Percentiles rank a stretch among this genome's conserved stretches.
Conservation (phyloP, 2,329 filamentous ascomycete species). For the Tolypocladium paradoxum region DNA sequence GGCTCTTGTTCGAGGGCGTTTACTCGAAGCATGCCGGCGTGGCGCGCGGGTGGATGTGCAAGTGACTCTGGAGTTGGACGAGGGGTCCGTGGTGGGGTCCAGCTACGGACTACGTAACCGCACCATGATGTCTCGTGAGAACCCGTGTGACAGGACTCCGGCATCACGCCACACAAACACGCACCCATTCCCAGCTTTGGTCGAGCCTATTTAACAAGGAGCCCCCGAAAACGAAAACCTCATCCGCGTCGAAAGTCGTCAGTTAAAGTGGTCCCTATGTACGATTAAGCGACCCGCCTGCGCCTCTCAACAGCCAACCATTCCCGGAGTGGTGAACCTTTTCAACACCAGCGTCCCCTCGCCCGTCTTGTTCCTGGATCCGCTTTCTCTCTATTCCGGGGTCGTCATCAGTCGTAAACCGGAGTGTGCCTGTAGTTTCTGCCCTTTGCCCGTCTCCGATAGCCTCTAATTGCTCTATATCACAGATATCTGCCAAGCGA, state of each 20-base stretch:
- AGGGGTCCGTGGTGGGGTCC: background rate
- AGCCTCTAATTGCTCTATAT: background rate
- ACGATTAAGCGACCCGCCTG: background rate
- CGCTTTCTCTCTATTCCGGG: background rate
- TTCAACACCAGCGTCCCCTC: background rate
- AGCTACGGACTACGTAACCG: background rate
- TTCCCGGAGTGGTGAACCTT: background rate
- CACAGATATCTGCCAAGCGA: background rate
- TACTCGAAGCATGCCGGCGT: background rate
- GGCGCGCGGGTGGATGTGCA: background rate
- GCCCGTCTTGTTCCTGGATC: background rate
- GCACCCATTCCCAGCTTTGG: background rate
- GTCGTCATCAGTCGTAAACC: conserved; percentile 6
- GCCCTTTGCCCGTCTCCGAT: background rate
- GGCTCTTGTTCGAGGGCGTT: background rate
- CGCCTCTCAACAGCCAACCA: background rate
- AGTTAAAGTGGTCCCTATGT: background rate
- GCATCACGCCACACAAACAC: background rate
- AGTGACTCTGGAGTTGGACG: background rate
- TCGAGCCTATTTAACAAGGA: background rate
- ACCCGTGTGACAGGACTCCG: background rate
- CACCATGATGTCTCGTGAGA: background rate
- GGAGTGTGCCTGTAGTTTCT: background rate
- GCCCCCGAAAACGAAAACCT: background rate
- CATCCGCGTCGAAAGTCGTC: background rate